Percentiles rank a stretch among this genome's conserved stretches.
phyloP scores from a whole-genome alignment of 73 alveolate species.

The Stentor roeselii region DNA sequence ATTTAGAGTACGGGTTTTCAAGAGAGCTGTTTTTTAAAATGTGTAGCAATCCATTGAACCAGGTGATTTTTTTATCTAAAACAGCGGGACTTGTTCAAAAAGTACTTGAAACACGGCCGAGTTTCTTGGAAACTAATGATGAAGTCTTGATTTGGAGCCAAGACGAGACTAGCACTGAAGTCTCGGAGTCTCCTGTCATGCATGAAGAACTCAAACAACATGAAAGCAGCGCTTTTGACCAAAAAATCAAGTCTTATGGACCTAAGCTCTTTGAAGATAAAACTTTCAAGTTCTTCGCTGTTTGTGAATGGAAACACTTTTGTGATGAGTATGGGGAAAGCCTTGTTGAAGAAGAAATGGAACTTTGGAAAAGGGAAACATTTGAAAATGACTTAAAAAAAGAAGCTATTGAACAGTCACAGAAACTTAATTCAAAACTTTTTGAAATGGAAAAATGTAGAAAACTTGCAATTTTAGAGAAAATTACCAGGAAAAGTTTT shows the following conservation, averaged over 20 bases:
- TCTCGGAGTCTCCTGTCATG: neutral
- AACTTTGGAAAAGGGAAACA: neutral
- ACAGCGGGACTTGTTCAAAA: neutral
- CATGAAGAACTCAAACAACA: neutral
- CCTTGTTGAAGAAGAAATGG: conserved; percentile 18
- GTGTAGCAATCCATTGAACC: neutral
- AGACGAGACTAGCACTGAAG: conserved; percentile 9
- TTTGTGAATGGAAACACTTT: conserved; percentile 14
- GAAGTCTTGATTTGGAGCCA: neutral
- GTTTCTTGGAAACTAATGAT: neutral
- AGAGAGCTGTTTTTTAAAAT: neutral
- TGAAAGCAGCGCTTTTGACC: no score
- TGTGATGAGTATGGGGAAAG: conserved; percentile 24
- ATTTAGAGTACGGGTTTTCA: conserved; percentile 8
- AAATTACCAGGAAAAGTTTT: neutral
- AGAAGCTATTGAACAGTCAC: no score
- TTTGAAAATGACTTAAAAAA: neutral
- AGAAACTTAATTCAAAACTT: no score
- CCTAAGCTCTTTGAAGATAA: conserved; percentile 11
- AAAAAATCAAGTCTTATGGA: no score
- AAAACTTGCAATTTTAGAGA: neutral
- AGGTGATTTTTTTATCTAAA: neutral
- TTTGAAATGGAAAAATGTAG: neutral
- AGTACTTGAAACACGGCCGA: neutral
- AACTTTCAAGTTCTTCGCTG: conserved; percentile 2